Base-by-base conservation (phyloP, 2,329 filamentous ascomycete genomes). In the Alternaria tenuissima region DNA sequence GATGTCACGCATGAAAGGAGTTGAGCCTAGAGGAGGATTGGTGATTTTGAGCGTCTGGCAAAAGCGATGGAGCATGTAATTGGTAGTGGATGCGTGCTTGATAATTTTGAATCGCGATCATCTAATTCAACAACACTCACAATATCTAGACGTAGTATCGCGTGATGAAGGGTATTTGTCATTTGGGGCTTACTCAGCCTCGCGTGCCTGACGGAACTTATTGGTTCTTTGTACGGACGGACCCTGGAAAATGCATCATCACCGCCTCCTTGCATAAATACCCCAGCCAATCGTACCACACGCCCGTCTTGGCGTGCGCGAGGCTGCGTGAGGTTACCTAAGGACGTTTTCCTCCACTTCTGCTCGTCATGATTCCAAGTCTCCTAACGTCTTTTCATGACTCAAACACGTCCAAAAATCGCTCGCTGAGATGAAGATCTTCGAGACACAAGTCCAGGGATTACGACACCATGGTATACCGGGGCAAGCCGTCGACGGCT, bases 401-500 rank as follows among this genome's bases (percentile, higher is more conserved):
- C 38, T 20, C 22, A 16, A 1, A 9, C 36, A 28, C 38, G 22
- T 51, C n/a, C 16, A 36, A 7, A 57, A 18, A 36, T n/a, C 28
- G 32, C 36, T 12, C 49, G 39, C 46, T 56, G 38, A 56, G 52
- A 48, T 51, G 54, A 51, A 34, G 6, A 22, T 16, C 7, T 22
- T 24, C 44, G n/a, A 49, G 7, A 55, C 53, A 20, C 14, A 14
- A 20, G 16, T 36, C 42, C 12, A 26, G 11, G 20, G 20, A 24
- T 41, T 8, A 24, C 12, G 11, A 57, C 16, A 51, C 38, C n/a
- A 72, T 72, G 70, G 70, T 71, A 39, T 71, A 72, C 58, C 63
- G 69, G 39, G 68, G 68, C 57, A 69, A 66, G 59, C 68, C 68
- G 48, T 70, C 65, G 48, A 53, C 65, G 4, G 68, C 66, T 36